Evolutionary conservation across 345 rosid species (phyloP), one percentile per base, ranked within the genome.

Genomic region (Passiflora organensis): DNA sequence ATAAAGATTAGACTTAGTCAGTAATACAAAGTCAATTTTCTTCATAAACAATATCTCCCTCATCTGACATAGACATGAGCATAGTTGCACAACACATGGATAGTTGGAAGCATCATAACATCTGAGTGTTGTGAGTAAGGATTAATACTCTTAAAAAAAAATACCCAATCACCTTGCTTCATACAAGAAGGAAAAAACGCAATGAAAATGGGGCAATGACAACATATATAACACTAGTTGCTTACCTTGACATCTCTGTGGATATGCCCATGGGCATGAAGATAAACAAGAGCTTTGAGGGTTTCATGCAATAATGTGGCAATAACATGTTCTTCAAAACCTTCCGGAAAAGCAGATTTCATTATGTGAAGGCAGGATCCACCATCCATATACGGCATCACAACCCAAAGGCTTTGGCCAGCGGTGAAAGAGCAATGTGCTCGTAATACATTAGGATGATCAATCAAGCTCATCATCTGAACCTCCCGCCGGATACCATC

Each of bases 321-420:
- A 45, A 93, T 93, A 63, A 86, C 95, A 77, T 84, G 84, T 70
- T 93, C 96, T 55, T 93, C 99, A 74, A 93, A 93, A 72, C 99
- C 96, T 61, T 86, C 99, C 28, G 72, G 81, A 75, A 57, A 77
- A 51, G 90, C 61, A 48, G 87, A 84, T 76, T 91, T 86, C 78
- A 93, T 93, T 55, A 89, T 82, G 72, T 88, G 99, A 64, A 93
- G 82, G 80, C 96, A 93, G 47, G 99, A 93, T 52, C 99, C 99
- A 48, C 94, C 95, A 53, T 86, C 86, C 99, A 93, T 93, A 82
- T 84, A 93, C 5, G 99, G 96, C 99, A 93, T 93, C 74, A 93
- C 99, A 71, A 86, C 91, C 99, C 99, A 93, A 61, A 93, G 99
- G 70, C 68, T 69, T 37, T 82, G 84, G 52, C 83, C 86, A 36